Conservation (phyloP, 495 filamentous ascomycete species). For the Hypoxylon rickii region DNA sequence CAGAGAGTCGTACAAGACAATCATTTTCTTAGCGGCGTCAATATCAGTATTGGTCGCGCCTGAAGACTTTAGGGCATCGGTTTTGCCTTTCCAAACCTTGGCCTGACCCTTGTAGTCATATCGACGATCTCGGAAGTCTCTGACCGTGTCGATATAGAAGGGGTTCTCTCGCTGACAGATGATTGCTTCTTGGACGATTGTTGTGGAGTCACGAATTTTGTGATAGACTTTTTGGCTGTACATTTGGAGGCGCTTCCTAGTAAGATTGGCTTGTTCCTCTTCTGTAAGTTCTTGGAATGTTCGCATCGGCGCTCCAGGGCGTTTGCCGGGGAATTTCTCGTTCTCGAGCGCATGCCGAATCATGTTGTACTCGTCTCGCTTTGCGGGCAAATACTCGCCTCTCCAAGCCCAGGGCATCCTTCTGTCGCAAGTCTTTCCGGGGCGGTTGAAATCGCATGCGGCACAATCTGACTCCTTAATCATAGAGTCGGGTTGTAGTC, state of each 20-base stretch:
- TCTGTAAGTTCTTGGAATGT: constrained; percentile 78
- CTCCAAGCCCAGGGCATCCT: constrained; percentile 97
- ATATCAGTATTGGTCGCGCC: constrained; percentile 79
- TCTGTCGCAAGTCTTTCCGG: constrained; percentile 95
- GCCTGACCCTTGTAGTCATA: constrained; percentile 99
- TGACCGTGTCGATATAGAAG: constrained; percentile 97
- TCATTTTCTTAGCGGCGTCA: constrained; percentile 98
- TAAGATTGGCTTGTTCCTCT: constrained; percentile 81
- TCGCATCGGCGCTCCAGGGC: constrained; percentile 68
- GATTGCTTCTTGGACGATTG: constrained; percentile 92
- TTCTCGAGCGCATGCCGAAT: constrained; percentile 91
- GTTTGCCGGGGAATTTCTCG: constrained; percentile 81
- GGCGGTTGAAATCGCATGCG: constrained; percentile 97
- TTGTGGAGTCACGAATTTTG: constrained; percentile 95
- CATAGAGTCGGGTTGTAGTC: constrained; percentile 97
- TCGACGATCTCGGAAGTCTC: constrained; percentile 90
- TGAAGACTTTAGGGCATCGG: constrained; percentile 78
- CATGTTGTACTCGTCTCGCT: constrained; percentile 99
- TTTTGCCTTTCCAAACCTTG: constrained; percentile 98
- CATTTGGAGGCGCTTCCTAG: constrained; percentile 86
- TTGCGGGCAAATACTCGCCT: constrained; percentile 95
- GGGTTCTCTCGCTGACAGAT: constrained; percentile 99
- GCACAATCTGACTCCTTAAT: constrained; percentile 95
- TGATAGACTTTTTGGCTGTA: constrained; percentile 99
- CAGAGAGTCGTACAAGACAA: constrained; percentile 91